Evolutionary conservation across 352 stramenopile species (phyloP).

Genomic region (Lagenidium giganteum): DNA sequence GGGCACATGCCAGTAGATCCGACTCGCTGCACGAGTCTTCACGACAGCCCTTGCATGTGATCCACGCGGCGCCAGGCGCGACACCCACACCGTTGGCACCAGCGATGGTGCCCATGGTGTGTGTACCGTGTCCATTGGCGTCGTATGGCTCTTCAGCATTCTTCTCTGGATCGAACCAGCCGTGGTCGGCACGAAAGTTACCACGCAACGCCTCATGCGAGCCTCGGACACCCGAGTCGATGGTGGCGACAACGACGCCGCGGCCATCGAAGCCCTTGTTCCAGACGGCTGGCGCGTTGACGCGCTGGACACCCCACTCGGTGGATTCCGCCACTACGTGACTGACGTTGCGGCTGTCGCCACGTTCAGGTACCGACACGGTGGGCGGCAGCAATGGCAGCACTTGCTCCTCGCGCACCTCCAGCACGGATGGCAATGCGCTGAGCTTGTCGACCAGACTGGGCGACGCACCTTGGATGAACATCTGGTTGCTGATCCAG

Average conservation of each 20-base stretch:
- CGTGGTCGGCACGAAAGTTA: constrained; percentile 8
- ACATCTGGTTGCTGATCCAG: constrained; percentile 11
- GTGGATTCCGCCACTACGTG: background rate
- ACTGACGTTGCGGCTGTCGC: background rate
- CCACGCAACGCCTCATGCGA: constrained; percentile 14
- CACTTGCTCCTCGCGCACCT: constrained; percentile 10
- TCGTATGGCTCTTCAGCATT: constrained; percentile 17
- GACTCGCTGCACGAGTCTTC: constrained; percentile 13
- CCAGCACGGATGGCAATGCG: background rate
- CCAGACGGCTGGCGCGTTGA: constrained; percentile 18
- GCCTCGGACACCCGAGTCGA: constrained; percentile 24
- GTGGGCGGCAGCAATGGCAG: constrained; percentile 1
- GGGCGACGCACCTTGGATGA: constrained; percentile 11
- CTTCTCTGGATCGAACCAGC: constrained; percentile 24
- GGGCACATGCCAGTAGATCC: constrained; percentile 17
- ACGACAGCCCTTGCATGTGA: constrained; percentile 12
- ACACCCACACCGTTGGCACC: constrained; percentile 8
- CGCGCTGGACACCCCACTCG: constrained; percentile 16
- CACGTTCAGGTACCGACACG: too few species aligned
- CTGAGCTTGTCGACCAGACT: constrained; percentile 11
- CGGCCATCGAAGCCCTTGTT: constrained; percentile 13
- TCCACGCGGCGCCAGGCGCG: constrained; percentile 12
- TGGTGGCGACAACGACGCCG: constrained; percentile 19
- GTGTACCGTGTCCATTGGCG: constrained; percentile 18
- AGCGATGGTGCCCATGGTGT: constrained; percentile 6